Evolutionary conservation across 2,329 filamentous ascomycete genomes (phyloP).

Genomic region (Penicillium digitatum): DNA sequence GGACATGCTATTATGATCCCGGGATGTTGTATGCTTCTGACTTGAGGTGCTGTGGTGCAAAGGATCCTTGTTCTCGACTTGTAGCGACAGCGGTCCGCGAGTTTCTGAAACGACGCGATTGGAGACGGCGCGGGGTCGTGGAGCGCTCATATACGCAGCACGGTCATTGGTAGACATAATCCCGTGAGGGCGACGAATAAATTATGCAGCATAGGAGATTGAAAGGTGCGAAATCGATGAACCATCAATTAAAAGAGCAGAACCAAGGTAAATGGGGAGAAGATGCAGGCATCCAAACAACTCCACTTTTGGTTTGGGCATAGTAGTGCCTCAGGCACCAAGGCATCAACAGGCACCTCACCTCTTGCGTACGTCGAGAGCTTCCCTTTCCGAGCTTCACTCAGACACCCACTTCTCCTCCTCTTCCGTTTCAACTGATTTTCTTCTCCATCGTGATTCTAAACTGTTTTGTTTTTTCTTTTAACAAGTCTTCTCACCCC

Average conservation of each 20-base stretch:
- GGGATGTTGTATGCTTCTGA: constrained; percentile 31
- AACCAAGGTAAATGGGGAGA: constrained; percentile 1
- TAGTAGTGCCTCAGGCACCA: constrained; percentile 20
- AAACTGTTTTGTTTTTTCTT: constrained; percentile 1
- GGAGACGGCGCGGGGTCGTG: constrained; percentile 41
- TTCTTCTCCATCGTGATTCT: constrained; percentile 4
- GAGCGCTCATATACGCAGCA: constrained; percentile 36
- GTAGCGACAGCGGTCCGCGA: constrained; percentile 31
- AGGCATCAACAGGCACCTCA: constrained; percentile 28
- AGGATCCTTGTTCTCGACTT: constrained; percentile 31
- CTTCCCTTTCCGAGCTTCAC: constrained; percentile 30
- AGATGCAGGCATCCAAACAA: constrained; percentile 15
- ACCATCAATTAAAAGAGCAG: not conserved
- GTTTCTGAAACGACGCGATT: constrained; percentile 38
- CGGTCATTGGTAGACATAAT: constrained; percentile 42
- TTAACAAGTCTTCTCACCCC: constrained; percentile 2
- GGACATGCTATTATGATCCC: constrained; percentile 34
- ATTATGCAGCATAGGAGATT: constrained; percentile 23
- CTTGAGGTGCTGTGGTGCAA: constrained; percentile 30
- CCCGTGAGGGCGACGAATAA: constrained; percentile 22
- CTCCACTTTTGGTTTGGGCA: constrained; percentile 15
- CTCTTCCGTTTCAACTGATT: constrained; percentile 6
- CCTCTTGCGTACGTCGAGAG: constrained; percentile 37
- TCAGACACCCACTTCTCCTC: constrained; percentile 20
- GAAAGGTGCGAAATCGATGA: constrained; percentile 1